Conservation (phyloP, 345 rosid species). For the Anastatica hierochuntica region DNA sequence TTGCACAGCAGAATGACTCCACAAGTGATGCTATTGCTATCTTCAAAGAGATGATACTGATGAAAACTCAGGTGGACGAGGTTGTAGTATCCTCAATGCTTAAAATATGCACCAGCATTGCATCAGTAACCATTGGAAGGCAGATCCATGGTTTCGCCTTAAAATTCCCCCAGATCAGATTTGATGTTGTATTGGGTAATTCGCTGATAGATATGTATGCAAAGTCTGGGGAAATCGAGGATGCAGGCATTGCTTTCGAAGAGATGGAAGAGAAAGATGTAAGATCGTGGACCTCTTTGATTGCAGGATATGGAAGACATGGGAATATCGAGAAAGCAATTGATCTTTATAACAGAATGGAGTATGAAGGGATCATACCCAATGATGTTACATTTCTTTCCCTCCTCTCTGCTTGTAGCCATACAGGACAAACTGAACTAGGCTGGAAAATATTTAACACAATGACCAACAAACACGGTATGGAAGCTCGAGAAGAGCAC, state of each 20-base stretch:
- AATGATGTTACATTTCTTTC: constrained; percentile 59
- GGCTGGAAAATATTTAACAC: constrained; percentile 49
- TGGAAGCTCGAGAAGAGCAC: too few species aligned
- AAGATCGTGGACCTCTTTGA: constrained; percentile 64
- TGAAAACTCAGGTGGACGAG: constrained; percentile 44
- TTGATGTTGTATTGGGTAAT: constrained; percentile 45
- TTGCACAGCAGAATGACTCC: constrained; percentile 27
- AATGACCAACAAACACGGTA: constrained; percentile 42
- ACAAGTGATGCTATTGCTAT: constrained; percentile 35
- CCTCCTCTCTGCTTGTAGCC: constrained; percentile 63
- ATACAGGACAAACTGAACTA: constrained; percentile 42
- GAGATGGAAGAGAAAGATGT: constrained; percentile 52
- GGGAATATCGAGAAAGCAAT: constrained; percentile 43
- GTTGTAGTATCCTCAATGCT: constrained; percentile 50
- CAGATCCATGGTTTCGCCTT: constrained; percentile 54
- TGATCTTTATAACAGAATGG: too few species aligned
- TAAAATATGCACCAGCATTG: constrained; percentile 44
- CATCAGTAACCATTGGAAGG: constrained; percentile 45
- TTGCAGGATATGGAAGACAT: constrained; percentile 62
- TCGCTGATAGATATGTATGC: constrained; percentile 71
- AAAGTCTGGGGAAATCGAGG: constrained; percentile 56
- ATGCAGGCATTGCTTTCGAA: constrained; percentile 40
- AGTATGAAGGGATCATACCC: constrained; percentile 51
- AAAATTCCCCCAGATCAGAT: constrained; percentile 34
- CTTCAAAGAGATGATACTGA: constrained; percentile 40